These are phyloP conservation scores for Bipolaris sorokiniana DNA, from an alignment of 2,329 filamentous ascomycete species.

Conservation along the genomic window DNA sequence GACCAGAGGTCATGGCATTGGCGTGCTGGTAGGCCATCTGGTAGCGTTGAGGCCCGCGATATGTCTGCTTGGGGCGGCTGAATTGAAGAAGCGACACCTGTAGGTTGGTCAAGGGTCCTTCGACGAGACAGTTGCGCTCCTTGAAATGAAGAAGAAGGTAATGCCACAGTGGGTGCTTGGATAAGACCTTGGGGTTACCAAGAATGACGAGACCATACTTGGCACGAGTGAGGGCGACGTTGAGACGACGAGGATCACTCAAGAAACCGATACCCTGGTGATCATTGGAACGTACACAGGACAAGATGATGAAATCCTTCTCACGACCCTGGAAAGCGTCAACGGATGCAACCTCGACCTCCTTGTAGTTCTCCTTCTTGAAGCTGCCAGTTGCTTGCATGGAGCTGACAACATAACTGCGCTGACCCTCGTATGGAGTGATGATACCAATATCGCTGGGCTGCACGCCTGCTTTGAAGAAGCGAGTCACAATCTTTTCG, in stretches of 20 bases:
- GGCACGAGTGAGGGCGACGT: slow-evolving; percentile 93
- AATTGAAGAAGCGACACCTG: slow-evolving; percentile 95
- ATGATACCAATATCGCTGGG: slow-evolving; percentile 95
- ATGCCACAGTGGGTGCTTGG: slow-evolving; percentile 98
- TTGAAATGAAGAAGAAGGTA: slow-evolving; percentile 95
- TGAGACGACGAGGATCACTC: slow-evolving; percentile 95
- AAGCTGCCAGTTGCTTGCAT: slow-evolving; percentile 98
- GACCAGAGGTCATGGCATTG: slow-evolving; percentile 62
- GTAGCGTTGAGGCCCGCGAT: slow-evolving; percentile 85
- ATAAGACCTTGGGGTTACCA: slow-evolving; percentile 95
- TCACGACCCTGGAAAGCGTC: slow-evolving; percentile 99
- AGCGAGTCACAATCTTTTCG: slow-evolving; percentile 96
- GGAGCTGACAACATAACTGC: slow-evolving; percentile 98
- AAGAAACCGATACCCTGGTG: slow-evolving; percentile 99
- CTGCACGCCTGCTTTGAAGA: slow-evolving; percentile 98
- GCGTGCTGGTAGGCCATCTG: slow-evolving; percentile 78
- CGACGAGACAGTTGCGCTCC: slow-evolving; percentile 92
- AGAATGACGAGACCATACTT: slow-evolving; percentile 97
- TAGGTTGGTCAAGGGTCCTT: slow-evolving; percentile 93
- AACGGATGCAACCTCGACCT: slow-evolving; percentile 96
- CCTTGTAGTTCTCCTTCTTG: slow-evolving; percentile 98
- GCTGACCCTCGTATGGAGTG: slow-evolving; percentile 96
- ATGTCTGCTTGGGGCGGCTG: slow-evolving; percentile 88
- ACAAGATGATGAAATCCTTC: slow-evolving; percentile 98
- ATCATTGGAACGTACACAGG: slow-evolving; percentile 97